Percentiles rank a stretch among this genome's conserved stretches.
Evolutionary conservation across 2,329 filamentous ascomycete species (phyloP).

Genomic region (Penicillium frequentans): DNA sequence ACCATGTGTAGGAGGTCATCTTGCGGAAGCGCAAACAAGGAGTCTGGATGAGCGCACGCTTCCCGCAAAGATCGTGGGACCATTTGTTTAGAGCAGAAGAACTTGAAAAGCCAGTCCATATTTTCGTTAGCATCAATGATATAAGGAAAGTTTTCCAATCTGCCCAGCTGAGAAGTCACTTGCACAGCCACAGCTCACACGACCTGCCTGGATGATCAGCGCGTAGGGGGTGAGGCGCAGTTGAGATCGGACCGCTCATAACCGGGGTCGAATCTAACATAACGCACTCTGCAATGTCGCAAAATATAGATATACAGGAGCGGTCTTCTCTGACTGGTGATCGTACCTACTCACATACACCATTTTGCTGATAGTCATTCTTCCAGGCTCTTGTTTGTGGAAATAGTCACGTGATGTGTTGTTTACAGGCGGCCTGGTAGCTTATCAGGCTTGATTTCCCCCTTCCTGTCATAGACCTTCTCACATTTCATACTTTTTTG

Average conservation of each 20-base stretch:
- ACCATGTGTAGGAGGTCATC: constrained; percentile 6
- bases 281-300: too few species aligned
- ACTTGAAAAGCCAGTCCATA: neutral
- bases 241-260: neutral
- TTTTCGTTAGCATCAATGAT: neutral
- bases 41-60: constrained; percentile 6
- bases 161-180: neutral
- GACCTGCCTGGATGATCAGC: neutral
- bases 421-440: too few species aligned
- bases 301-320: too few species aligned
- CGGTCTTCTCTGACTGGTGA: too few species aligned
- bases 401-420: too few species aligned
- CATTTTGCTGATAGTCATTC: too few species aligned
- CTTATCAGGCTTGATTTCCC: too few species aligned
- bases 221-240: neutral
- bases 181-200: neutral
- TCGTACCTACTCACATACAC: too few species aligned
- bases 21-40: constrained; percentile 5
- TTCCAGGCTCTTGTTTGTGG: too few species aligned
- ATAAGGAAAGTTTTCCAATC: neutral
- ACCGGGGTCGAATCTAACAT: neutral
- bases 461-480: too few species aligned
- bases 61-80: neutral
- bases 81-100: neutral
- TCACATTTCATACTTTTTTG: too few species aligned